A percentile compares a stretch with the other conserved stretches of the same genome.
phyloP scores from a whole-genome alignment of 768 basidiomycete species.

The Erythrobasidium yunnanense region DNA sequence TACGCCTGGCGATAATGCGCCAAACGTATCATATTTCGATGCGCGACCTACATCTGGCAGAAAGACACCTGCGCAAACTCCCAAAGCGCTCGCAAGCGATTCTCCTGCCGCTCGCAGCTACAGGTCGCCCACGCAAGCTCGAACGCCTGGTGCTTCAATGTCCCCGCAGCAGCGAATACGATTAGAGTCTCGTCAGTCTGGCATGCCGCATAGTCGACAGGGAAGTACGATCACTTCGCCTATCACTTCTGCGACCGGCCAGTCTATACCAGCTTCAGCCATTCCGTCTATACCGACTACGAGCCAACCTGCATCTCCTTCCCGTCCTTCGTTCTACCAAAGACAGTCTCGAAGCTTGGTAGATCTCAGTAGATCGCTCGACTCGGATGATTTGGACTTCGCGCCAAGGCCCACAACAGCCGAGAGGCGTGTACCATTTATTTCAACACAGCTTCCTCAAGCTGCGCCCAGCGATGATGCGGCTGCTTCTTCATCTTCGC shows the following conservation, averaged over 20 bases:
- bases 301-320: not conserved
- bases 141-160: not conserved
- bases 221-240: too few relatives aligned
- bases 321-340: constrained; percentile 32
- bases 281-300: not conserved
- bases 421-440: too few relatives aligned
- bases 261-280: constrained; percentile 3
- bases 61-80: constrained; percentile 2
- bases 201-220: not conserved
- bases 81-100: not conserved
- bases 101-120: not conserved
- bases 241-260: not conserved
- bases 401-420: too few relatives aligned
- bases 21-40: constrained; percentile 33
- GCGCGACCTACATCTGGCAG: constrained; percentile 19
- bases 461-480: too few relatives aligned
- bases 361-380: constrained; percentile 28
- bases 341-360: constrained; percentile 34
- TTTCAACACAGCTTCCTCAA: too few relatives aligned
- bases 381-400: too few relatives aligned
- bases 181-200: not conserved
- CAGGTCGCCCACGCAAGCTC: not conserved
- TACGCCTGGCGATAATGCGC: not conserved
- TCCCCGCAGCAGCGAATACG: constrained; percentile 1
- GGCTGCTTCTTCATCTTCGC: too few relatives aligned